phyloP scores from a whole-genome alignment of 257 asterid genomes.

The Paulownia fortunei region DNA sequence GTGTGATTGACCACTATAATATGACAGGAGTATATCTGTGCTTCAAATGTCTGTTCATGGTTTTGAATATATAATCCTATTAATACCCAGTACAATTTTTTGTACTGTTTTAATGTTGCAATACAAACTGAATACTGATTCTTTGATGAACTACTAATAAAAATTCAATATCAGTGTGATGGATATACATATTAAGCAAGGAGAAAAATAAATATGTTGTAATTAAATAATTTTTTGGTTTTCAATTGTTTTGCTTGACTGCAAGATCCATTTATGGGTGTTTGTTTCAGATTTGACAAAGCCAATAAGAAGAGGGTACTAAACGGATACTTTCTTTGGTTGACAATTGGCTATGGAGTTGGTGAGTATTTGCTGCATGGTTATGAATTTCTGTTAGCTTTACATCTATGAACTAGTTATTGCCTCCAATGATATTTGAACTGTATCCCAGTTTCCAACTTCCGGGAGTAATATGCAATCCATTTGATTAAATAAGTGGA shows the following conservation, averaged over 20 bases:
- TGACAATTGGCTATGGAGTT: constrained; percentile 82
- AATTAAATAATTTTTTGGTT: background rate
- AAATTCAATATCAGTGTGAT: background rate
- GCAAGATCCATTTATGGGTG: constrained; percentile 15
- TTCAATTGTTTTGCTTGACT: constrained; percentile 18
- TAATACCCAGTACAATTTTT: background rate
- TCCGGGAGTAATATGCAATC: background rate
- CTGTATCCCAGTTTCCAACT: background rate
- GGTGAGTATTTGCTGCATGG: constrained; percentile 59
- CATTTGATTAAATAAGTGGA: background rate
- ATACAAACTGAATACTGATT: background rate
- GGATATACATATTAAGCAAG: background rate
- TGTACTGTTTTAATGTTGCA: background rate
- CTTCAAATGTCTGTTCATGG: background rate
- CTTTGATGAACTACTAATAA: background rate
- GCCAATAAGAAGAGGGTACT: constrained; percentile 66
- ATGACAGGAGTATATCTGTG: background rate
- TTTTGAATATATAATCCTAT: constrained; percentile 1
- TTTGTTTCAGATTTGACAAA: constrained; percentile 81
- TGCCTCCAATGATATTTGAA: background rate
- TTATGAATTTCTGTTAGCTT: constrained; percentile 8
- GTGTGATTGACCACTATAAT: constrained; percentile 17
- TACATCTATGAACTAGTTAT: background rate
- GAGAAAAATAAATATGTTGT: constrained; percentile 5
- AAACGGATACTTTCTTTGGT: constrained; percentile 87